Conservation (phyloP, 345 rosid species). For the Citrus maxima region DNA sequence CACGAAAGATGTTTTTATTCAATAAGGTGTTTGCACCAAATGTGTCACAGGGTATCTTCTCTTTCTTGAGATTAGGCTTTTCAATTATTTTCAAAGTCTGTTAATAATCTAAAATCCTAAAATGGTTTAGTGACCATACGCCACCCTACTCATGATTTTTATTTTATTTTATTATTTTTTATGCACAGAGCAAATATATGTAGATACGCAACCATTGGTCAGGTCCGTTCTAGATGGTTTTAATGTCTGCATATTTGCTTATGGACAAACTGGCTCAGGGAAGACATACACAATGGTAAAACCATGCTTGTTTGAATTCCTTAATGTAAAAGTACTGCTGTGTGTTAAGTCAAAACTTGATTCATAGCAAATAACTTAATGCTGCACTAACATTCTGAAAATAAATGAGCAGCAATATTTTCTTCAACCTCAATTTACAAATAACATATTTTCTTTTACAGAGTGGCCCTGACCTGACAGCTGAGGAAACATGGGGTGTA, state of each 20-base stretch:
- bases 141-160: not conserved
- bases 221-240: slow-evolving; percentile 92
- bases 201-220: slow-evolving; percentile 72
- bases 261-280: slow-evolving; percentile 99
- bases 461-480: slow-evolving; percentile 90
- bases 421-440: not conserved
- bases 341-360: not conserved
- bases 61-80: not conserved
- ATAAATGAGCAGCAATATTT: not conserved
- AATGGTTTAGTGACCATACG: not conserved
- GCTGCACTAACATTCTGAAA: not conserved
- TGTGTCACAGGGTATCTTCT: slow-evolving; percentile 67
- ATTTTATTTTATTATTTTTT: not conserved
- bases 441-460: slow-evolving; percentile 22
- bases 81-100: not conserved
- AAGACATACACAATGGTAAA: slow-evolving; percentile 97
- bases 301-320: not conserved
- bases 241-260: slow-evolving; percentile 95
- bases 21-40: slow-evolving; percentile 79
- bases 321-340: not conserved
- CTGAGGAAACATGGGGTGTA: slow-evolving; percentile 88
- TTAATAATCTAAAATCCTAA: not conserved
- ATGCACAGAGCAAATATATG: slow-evolving; percentile 73
- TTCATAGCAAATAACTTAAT: not conserved
- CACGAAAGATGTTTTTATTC: slow-evolving; percentile 79